Evolutionary conservation across 176 grass and related monocot genomes (phyloP).

Genomic region (Pharus latifolius): DNA sequence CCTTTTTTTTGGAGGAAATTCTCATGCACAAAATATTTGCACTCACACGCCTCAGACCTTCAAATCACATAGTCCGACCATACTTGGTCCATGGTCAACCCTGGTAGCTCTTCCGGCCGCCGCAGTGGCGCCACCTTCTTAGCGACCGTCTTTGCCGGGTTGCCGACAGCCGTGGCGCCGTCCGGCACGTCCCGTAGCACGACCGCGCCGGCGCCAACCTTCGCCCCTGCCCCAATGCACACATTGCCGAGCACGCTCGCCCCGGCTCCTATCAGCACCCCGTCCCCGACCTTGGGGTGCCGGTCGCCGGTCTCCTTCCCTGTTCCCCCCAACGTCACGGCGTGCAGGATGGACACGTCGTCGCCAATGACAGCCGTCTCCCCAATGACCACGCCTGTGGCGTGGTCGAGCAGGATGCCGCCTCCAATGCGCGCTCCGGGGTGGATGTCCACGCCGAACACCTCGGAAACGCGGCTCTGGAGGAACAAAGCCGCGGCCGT

Average conservation of each 20-base stretch:
- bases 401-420: conserved; percentile 90
- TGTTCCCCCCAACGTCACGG: conserved; percentile 66
- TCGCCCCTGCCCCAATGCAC: conserved; percentile 47
- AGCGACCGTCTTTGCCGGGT: conserved; percentile 41
- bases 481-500: conserved; percentile 46
- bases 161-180: conserved; percentile 66
- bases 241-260: conserved; percentile 81
- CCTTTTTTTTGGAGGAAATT: conserved; percentile 1
- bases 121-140: conserved; percentile 26
- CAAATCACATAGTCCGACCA: conserved; percentile 29
- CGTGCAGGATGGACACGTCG: conserved; percentile 75
- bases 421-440: conserved; percentile 67
- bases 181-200: conserved; percentile 54
- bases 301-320: conserved; percentile 73
- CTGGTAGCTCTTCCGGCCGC: conserved; percentile 27
- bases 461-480: conserved; percentile 87
- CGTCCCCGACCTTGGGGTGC: conserved; percentile 79
- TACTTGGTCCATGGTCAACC: conserved; percentile 61
- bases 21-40: conserved; percentile 1
- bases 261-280: conserved; percentile 75
- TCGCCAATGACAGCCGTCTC: conserved; percentile 76
- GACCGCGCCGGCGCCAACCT: conserved; percentile 70
- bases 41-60: neutral
- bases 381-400: conserved; percentile 78
- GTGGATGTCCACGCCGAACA: conserved; percentile 94